phyloP scores from a whole-genome alignment of 257 asterid genomes.

The Rehmannia glutinosa region DNA sequence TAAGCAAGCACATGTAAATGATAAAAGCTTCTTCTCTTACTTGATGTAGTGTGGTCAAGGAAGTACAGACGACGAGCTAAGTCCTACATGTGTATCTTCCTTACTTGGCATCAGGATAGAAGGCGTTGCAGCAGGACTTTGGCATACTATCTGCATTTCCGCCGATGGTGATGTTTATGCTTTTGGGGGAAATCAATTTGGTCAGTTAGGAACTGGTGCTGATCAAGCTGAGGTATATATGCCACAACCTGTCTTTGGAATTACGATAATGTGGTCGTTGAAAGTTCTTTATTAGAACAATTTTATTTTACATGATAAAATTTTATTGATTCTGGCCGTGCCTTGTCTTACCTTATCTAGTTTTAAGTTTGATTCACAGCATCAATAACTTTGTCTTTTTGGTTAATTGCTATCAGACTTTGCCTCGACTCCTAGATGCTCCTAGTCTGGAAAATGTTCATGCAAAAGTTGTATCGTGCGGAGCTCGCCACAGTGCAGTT shows the following conservation, averaged over 20 bases:
- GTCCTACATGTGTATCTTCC: conserved; percentile 83
- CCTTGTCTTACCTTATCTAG: neutral
- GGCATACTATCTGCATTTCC: conserved; percentile 93
- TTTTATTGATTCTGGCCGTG: conserved; percentile 4
- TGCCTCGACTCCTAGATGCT: conserved; percentile 88
- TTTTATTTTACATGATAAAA: neutral
- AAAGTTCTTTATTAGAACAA: neutral
- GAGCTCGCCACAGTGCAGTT: conserved; percentile 94
- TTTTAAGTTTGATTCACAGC: neutral
- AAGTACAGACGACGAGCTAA: conserved; percentile 94
- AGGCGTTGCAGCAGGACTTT: conserved; percentile 91
- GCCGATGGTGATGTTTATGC: conserved; percentile 95
- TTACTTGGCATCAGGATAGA: conserved; percentile 90
- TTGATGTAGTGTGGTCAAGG: conserved; percentile 92
- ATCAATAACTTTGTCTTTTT: neutral
- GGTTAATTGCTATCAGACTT: conserved; percentile 43
- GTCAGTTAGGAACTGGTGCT: conserved; percentile 93
- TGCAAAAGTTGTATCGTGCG: conserved; percentile 77
- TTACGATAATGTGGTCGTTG: neutral
- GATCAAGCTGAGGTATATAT: conserved; percentile 87
- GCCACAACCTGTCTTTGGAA: neutral
- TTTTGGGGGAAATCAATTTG: conserved; percentile 98
- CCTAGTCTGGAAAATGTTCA: conserved; percentile 76
- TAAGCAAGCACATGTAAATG: neutral
- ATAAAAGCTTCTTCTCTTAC: neutral